These are phyloP conservation scores for Zygnema cylindricum DNA, from an alignment of 139 green algal species.

Conservation along the genomic window DNA sequence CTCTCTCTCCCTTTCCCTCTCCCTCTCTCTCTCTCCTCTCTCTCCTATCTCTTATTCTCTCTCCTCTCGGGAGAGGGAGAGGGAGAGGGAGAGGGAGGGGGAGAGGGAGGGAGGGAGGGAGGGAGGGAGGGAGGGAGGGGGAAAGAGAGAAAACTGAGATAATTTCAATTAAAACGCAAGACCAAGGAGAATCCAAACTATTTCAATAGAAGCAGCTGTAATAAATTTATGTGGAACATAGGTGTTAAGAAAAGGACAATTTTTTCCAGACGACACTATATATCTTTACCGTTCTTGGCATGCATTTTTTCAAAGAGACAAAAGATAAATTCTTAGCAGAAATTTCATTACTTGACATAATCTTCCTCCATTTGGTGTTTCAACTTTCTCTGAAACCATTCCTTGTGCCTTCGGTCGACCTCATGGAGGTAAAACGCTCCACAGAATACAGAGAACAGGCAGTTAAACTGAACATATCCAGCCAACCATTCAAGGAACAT, in stretches of 20 bases:
- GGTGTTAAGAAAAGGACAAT: background rate
- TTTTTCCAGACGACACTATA: background rate
- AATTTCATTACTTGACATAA: background rate
- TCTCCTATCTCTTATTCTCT: too few species aligned
- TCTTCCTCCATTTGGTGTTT: background rate
- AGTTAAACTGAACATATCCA: conserved; percentile 25
- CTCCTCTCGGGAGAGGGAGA: too few species aligned
- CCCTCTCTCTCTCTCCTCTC: too few species aligned
- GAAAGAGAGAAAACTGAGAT: too few species aligned
- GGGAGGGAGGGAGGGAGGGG: too few species aligned
- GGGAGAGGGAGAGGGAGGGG: too few species aligned
- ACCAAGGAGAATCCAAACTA: too few species aligned
- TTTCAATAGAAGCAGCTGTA: too few species aligned
- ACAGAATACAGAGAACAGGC: background rate
- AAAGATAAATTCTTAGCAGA: background rate
- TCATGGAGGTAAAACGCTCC: background rate
- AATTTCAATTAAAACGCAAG: too few species aligned
- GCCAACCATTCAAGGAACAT: background rate
- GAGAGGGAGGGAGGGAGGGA: too few species aligned
- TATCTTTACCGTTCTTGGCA: background rate
- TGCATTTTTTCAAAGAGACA: background rate
- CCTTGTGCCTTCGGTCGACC: background rate
- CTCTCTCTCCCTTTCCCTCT: too few species aligned
- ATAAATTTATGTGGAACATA: too few species aligned
- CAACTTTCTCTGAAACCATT: background rate